Conservation (phyloP, 2,329 filamentous ascomycete species). For the Mariannaea elegans region DNA sequence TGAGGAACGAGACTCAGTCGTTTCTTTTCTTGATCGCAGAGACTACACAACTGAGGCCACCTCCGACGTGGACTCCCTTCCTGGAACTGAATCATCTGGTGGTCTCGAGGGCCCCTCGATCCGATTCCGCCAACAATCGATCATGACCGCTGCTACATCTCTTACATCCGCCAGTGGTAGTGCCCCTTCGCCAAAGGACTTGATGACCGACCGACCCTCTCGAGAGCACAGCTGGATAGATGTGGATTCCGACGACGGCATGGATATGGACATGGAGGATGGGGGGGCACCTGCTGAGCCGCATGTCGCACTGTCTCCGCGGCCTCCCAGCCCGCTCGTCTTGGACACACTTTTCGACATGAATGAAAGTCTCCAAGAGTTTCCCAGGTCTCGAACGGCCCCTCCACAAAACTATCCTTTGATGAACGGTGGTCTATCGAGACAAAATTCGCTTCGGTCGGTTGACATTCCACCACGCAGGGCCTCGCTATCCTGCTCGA, state of each 20-base stretch:
- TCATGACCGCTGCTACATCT: slow-evolving; percentile 49
- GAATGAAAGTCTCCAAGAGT: slow-evolving; percentile 24
- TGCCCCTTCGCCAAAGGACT: slow-evolving; percentile 38
- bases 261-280: slow-evolving; percentile 22
- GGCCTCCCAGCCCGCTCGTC: slow-evolving; percentile 42
- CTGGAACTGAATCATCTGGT: slow-evolving; percentile 43
- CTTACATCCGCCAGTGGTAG: slow-evolving; percentile 43
- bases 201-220: slow-evolving; percentile 28
- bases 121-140: slow-evolving; percentile 46
- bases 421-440: slow-evolving; percentile 3
- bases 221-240: slow-evolving; percentile 50
- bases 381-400: neutral
- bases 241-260: slow-evolving; percentile 46
- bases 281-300: slow-evolving; percentile 17
- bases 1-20: slow-evolving; percentile 47
- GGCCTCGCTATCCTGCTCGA: slow-evolving; percentile 30
- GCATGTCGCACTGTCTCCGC: slow-evolving; percentile 38
- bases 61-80: slow-evolving; percentile 47
- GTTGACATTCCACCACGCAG: slow-evolving; percentile 34
- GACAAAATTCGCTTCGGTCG: slow-evolving; percentile 26
- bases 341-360: slow-evolving; percentile 30
- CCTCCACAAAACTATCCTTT: neutral
- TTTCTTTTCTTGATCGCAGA: slow-evolving; percentile 45
- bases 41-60: slow-evolving; percentile 32
- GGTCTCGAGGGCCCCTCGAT: slow-evolving; percentile 46